Base-by-base conservation (phyloP, 1,284 basidiomycete genomes). In the Ustilago loliicola region DNA sequence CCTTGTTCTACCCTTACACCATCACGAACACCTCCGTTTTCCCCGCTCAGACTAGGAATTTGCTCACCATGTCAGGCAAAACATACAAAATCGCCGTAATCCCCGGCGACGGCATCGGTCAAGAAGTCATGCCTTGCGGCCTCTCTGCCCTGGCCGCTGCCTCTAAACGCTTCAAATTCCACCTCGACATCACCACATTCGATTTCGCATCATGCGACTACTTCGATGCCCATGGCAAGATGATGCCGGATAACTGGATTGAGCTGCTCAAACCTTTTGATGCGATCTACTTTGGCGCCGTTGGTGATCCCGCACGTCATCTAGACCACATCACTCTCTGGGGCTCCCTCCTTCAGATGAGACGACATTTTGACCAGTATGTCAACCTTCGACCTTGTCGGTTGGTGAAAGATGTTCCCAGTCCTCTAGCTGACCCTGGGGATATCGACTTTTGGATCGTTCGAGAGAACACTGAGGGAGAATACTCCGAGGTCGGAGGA, bases 381-480 rank as follows among this genome's bases (percentile, higher is more conserved):
- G 89, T 89, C 81, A 90, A 90, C 71, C 85, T 90, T 11, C 87
- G 90, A 23, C 90, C 89, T 1, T 89, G 88, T 66, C 87, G 88
- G 15, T 83, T 90, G 21, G 87, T 91, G 11, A 87, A 87, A n/a
- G 90, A 90, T 2, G 89, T 90, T 27, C 82, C 85, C 1, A 89
- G 88, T 15, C 89, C 89, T 1, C 85, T 90, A 27, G 77, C 80
- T 17, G 68, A 80, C 30, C 83, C 83, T 1, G 87, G 87, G 7
- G 81, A 87, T 36, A 87, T 90, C 58, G 89, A 91, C 79, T 90
- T 89, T 80, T 86, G 89, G 66, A 89, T 90, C 58, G 79, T 87
- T 2, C 86, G 90, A 53, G 90, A 91, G 83, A 91, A 90, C 72
- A 89, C 88, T n/a, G 89, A 90, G 80, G 90, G 90, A 42, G 89